Evolutionary conservation across 768 basidiomycete genomes (phyloP), one percentile per base, ranked within the genome.

Genomic region (Mycena albidolilacea): DNA sequence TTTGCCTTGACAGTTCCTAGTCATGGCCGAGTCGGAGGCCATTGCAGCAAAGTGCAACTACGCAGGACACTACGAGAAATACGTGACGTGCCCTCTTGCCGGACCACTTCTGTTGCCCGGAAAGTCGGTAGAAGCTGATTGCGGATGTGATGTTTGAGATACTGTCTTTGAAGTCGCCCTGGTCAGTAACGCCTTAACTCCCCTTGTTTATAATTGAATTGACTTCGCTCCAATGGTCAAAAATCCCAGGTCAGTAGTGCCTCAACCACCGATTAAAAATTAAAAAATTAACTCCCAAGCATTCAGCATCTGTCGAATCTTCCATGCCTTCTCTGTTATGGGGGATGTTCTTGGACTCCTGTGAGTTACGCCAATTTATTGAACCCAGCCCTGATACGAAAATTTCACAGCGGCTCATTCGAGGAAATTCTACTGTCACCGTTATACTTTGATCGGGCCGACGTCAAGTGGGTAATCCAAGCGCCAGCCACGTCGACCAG

Each of bases 301-400:
- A 0, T 95, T 95, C 83, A 86, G 95, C 75, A 86, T 93, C 8
- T 95, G 94, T 78, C 88, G 91, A 23, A 92, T 95, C 67, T 92
- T 93, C 80, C 93, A 94, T 77, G 92, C 89, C 21, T 93, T 84
- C 80, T 93, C 93, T 0, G 85, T 92, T 54, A 82, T 92, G 14
- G 94, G 92, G 93, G 93, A 94, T 72, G 92, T 94, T 7, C 90
- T 94, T 38, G 93, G 93, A n/a, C 93, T 92, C 87, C 93, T 93
- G 90, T 92, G 76, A 43, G 89, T 79, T 17, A 17, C 7, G 1
- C 11, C 41, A 61, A 59, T 43, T 23, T 1, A n/a, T 30, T 41
- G 21, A 58, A 5, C 35, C 15, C 17, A 6, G 30, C 67, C n/a
- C n/a, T n/a, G n/a, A n/a, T n/a, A n/a, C 23, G 38, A n/a, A 39